Conservation (phyloP, 345 rosid species). For the Linum tenue region DNA sequence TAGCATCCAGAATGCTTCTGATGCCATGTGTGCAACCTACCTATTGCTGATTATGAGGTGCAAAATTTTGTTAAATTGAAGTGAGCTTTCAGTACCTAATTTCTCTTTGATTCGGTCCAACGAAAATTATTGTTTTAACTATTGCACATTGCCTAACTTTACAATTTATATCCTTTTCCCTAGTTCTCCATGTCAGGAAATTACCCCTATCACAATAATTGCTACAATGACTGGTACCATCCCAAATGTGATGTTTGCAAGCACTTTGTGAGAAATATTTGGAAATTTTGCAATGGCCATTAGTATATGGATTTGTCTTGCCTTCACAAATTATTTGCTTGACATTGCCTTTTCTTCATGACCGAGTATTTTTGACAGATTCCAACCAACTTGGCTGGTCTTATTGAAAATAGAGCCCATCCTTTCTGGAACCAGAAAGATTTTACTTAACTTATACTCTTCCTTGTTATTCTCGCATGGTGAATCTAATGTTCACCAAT, state of each 20-base stretch:
- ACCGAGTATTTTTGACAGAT: constrained; percentile 24
- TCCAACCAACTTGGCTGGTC: constrained; percentile 27
- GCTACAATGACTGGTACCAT: constrained; percentile 27
- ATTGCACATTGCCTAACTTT: constrained; percentile 13
- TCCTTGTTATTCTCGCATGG: neutral
- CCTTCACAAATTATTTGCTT: neutral
- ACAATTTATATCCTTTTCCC: neutral
- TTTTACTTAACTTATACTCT: constrained; percentile 70
- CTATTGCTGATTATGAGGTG: constrained; percentile 28
- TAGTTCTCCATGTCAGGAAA: constrained; percentile 28
- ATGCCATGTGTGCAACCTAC: constrained; percentile 22
- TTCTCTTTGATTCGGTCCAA: too few species aligned
- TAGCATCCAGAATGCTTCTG: constrained; percentile 32
- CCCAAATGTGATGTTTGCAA: constrained; percentile 33
- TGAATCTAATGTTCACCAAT: neutral
- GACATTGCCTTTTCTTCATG: constrained; percentile 20
- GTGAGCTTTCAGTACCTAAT: too few species aligned
- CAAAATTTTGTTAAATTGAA: neutral
- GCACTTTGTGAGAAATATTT: constrained; percentile 19
- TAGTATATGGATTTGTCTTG: neutral
- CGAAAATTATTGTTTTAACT: constrained; percentile 11
- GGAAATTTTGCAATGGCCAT: neutral
- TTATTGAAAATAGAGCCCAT: constrained; percentile 29
- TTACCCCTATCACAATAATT: constrained; percentile 23
- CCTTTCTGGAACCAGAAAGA: constrained; percentile 30